Base-by-base conservation (phyloP, 2,329 filamentous ascomycete genomes). In the Penicillium sp. region DNA sequence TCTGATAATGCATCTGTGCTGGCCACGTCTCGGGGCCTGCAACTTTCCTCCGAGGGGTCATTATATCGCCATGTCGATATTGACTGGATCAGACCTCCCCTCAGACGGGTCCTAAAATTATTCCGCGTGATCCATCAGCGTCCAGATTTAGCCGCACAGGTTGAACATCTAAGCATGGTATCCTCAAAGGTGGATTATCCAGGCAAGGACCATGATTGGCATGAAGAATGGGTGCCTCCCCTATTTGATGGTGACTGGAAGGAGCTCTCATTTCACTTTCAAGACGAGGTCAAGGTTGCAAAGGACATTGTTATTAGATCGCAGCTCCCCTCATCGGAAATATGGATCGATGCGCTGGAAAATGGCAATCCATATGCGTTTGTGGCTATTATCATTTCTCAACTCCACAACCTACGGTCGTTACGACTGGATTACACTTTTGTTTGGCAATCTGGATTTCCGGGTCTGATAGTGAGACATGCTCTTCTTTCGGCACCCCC, bases 371-470 rank as follows among this genome's bases (percentile, higher is more conserved):
- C 44, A 7, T 34, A 47, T 11, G 44, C 28, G 10, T 47, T 33
- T 47, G 44, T 33, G 16, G 29, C 44, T 16, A 31, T 47, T 19
- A n/a, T 24, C 26, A n/a, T 47, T 28, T 33, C 44, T n/a, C 44
- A 47, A 28, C 28, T 47, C 19, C 26, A 34, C 16, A 31, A 47
- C 14, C 19, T 47, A 6, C 44, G 18, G 19, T 47, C 44, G 9
- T 29, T 47, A 18, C 28, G 44, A n/a, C 18, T 47, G 19, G 44
- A 47, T 23, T 47, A 31, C 14, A 33, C 44, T 11, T 47, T 47
- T 19, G 44, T 47, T 8, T 47, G 44, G 26, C 26, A 23, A n/a
- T 33, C 26, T 13, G 44, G 44, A 18, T 47, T 33, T 33, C 44
- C 44, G 8, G 44, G 44, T 14, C 26, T 33, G 5, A 47, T 47